Evolutionary conservation across 208 protist species (phyloP).

Genomic region (Leishmania amazonensis): DNA sequence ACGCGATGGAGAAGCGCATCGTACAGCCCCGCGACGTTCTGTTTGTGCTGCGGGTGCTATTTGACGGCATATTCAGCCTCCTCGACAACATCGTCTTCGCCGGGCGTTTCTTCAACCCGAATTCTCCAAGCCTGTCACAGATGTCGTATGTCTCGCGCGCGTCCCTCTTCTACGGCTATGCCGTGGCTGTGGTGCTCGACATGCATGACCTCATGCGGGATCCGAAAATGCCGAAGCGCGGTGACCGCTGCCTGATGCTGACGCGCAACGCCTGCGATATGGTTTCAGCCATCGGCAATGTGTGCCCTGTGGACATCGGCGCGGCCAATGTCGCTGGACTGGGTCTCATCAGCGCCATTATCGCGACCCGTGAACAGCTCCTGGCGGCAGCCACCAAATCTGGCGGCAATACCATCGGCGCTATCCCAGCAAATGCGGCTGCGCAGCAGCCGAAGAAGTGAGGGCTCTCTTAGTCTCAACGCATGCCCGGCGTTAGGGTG

Average conservation of each 20-base stretch:
- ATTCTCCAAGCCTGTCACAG: constrained; percentile 27
- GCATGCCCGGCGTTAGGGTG: neutral
- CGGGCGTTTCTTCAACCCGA: constrained; percentile 46
- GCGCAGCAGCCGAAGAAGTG: constrained; percentile 19
- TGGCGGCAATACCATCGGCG: constrained; percentile 14
- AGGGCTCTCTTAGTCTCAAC: neutral
- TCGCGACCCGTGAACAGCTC: constrained; percentile 63
- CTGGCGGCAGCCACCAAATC: constrained; percentile 32
- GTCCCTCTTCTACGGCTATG: constrained; percentile 72
- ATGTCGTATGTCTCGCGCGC: constrained; percentile 47
- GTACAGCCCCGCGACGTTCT: constrained; percentile 59
- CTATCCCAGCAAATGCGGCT: constrained; percentile 3
- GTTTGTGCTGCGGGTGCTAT: constrained; percentile 63
- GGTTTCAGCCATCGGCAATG: constrained; percentile 64
- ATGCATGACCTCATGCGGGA: constrained; percentile 60
- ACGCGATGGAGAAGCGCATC: constrained; percentile 50
- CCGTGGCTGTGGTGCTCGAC: constrained; percentile 57
- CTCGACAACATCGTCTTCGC: constrained; percentile 82
- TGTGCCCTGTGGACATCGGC: constrained; percentile 46
- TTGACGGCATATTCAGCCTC: constrained; percentile 78
- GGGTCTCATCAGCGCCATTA: constrained; percentile 65
- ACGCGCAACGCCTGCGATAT: constrained; percentile 77
- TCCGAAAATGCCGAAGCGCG: constrained; percentile 34
- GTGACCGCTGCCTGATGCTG: constrained; percentile 45
- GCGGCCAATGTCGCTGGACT: constrained; percentile 43